Conservation (phyloP, 2,329 filamentous ascomycete species). For the Hypoxylon sp. region DNA sequence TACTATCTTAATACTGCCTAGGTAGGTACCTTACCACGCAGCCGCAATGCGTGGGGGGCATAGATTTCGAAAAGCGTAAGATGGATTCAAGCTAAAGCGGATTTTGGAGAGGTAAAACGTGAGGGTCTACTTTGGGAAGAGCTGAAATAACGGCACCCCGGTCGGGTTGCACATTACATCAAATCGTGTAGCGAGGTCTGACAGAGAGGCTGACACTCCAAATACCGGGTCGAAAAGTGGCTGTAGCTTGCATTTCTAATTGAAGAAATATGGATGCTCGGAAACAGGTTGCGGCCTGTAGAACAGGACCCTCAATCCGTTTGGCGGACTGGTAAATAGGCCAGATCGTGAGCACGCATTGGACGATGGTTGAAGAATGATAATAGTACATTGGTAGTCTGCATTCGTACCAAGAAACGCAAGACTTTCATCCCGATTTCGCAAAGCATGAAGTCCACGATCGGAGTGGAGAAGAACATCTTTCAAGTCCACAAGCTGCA, state of each 20-base stretch:
- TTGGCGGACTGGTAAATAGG: not conserved
- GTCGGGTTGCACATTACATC: not conserved
- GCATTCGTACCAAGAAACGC: not conserved
- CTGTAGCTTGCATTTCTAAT: not conserved
- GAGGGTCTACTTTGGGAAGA: not conserved
- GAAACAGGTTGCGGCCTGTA: not conserved
- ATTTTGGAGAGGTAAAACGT: not conserved
- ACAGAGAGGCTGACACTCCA: not conserved
- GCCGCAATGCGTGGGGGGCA: not conserved
- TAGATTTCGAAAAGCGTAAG: not conserved
- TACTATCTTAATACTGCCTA: not conserved
- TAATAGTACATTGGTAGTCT: not conserved
- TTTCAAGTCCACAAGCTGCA: constrained; percentile 22
- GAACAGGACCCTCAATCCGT: not conserved
- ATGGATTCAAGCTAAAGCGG: not conserved
- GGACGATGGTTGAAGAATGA: constrained; percentile 7
- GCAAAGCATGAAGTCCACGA: constrained; percentile 14
- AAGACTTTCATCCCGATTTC: constrained; percentile 24
- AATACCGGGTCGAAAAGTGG: not conserved
- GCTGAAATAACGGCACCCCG: not conserved
- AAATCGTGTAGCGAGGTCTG: not conserved
- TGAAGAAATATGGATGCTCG: not conserved
- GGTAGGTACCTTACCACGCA: too few species aligned
- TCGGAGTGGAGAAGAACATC: constrained; percentile 30
- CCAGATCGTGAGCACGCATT: constrained; percentile 3